These are phyloP conservation scores for Apiospora saccharicola DNA, from an alignment of 2,329 filamentous ascomycete genomes.

Conservation along the genomic window DNA sequence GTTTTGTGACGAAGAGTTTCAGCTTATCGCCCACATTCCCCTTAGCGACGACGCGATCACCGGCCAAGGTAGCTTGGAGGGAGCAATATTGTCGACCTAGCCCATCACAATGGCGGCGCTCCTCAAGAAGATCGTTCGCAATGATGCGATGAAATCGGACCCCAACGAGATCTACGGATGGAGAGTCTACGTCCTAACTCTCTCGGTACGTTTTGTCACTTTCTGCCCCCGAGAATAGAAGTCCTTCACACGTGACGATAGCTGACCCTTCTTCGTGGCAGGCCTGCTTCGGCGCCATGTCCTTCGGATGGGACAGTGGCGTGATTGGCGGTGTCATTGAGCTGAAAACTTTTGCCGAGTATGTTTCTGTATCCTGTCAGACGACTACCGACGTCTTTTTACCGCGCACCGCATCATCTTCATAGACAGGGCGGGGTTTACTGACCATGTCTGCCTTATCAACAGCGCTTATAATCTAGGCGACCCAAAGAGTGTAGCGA, in stretches of 20 bases:
- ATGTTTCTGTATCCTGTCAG: conserved; percentile 33
- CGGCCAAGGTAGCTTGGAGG: background rate
- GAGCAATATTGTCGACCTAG: background rate
- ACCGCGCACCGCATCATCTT: background rate
- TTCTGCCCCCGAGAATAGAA: conserved; percentile 23
- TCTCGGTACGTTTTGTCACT: conserved; percentile 51
- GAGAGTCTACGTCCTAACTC: conserved; percentile 70
- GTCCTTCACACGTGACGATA: too few relatives aligned
- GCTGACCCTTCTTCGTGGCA: conserved; percentile 25
- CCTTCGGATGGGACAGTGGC: conserved; percentile 69
- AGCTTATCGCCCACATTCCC: background rate
- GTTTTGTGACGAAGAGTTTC: background rate
- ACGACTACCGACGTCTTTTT: background rate
- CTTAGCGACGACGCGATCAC: background rate
- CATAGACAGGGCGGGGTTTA: background rate
- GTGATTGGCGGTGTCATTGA: conserved; percentile 73
- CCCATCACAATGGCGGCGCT: conserved; percentile 29
- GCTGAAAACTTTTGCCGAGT: conserved; percentile 63
- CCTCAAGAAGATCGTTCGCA: conserved; percentile 55
- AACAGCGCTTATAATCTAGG: conserved; percentile 60
- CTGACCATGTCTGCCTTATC: conserved; percentile 30
- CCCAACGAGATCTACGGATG: conserved; percentile 75
- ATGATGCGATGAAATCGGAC: conserved; percentile 70
- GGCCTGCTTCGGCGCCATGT: conserved; percentile 57
- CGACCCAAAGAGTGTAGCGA: conserved; percentile 46